Evolutionary conservation across 2,329 filamentous ascomycete genomes (phyloP), one percentile per base, ranked within the genome.

Genomic region (Ophiosphaerella herpotricha): DNA sequence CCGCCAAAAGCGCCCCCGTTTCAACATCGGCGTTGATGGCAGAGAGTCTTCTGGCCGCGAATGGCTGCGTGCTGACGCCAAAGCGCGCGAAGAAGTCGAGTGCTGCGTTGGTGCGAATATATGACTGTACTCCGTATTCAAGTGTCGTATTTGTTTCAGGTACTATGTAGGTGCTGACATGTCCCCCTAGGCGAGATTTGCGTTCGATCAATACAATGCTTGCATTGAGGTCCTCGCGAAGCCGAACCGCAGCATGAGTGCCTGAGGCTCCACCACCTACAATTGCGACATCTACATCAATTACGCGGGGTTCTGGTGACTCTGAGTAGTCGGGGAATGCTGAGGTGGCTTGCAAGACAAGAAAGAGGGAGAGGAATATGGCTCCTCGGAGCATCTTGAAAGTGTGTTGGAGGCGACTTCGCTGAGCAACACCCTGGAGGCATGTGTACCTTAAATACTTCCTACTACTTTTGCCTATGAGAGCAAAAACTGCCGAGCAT

Each of bases 101-200:
- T 5, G 78, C 75, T 7, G 73, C 67, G 16, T 71, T 64, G 36
- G 73, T 70, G 48, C 78, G 74, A n/a, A 71, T 62, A n/a, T 74
- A 75, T 32, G 77, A 57, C 13, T 68, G 49, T 3, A 77, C 75
- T 7, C 75, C 74, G 50, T 67, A 71, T 48, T 79, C 70, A 45
- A 74, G 46, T 1, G 63, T 66, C 1, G 53, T 47, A 13, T 67
- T 66, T 5, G 72, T 74, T 0, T 40, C 42, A 12, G 73, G 67
- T 34, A 76, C 75, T 3, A 61, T 68, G 56, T 78, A 82, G 8
- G 78, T 81, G 34, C 77, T 68, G 9, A 78, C 76, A 52, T 82
- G 78, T 3, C 80, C 80, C 16, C 80, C 80, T 52, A 82, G 62
- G 18, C 46, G 55, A 23, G 55, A 49, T 43, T 74, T 54, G 33